Evolutionary conservation across 257 asterid genomes (phyloP).

Genomic region (Fraxinus cuspidata): DNA sequence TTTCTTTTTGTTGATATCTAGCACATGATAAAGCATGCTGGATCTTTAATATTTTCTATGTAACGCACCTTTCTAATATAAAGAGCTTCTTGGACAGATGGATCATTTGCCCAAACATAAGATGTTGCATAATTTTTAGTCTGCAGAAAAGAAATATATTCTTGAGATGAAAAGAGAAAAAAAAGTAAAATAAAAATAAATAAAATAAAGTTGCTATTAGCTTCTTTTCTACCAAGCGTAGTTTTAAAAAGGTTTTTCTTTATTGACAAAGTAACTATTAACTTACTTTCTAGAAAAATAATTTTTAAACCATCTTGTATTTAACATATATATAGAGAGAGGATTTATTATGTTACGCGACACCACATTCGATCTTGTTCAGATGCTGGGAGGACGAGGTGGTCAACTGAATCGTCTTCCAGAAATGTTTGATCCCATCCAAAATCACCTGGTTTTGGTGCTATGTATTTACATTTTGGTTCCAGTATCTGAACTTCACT

Average conservation of each 20-base stretch:
- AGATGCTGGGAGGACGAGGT: slow-evolving; percentile 17
- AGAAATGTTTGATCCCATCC: background rate
- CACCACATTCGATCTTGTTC: slow-evolving; percentile 28
- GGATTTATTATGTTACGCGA: slow-evolving; percentile 29
- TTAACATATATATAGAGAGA: background rate
- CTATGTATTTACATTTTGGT: slow-evolving; percentile 34
- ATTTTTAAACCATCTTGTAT: background rate
- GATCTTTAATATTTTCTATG: background rate
- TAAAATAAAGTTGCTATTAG: too few species aligned
- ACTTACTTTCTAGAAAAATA: background rate
- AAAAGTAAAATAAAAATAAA: too few species aligned
- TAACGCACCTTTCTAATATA: slow-evolving; percentile 24
- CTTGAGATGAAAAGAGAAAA: background rate
- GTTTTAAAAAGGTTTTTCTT: too few species aligned
- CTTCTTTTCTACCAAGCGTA: too few species aligned
- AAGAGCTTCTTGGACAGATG: slow-evolving; percentile 32
- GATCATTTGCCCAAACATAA: slow-evolving; percentile 27
- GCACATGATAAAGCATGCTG: background rate
- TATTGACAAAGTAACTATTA: too few species aligned
- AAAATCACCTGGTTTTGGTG: slow-evolving; percentile 25
- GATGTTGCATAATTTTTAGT: background rate
- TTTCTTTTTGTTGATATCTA: background rate
- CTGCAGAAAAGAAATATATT: background rate
- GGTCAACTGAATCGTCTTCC: slow-evolving; percentile 28
- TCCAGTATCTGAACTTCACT: slow-evolving; percentile 28